Percentiles rank a stretch among this genome's conserved stretches.
Evolutionary conservation across 2,329 filamentous ascomycete genomes (phyloP).

Genomic region (Xenoacremonium recifei): DNA sequence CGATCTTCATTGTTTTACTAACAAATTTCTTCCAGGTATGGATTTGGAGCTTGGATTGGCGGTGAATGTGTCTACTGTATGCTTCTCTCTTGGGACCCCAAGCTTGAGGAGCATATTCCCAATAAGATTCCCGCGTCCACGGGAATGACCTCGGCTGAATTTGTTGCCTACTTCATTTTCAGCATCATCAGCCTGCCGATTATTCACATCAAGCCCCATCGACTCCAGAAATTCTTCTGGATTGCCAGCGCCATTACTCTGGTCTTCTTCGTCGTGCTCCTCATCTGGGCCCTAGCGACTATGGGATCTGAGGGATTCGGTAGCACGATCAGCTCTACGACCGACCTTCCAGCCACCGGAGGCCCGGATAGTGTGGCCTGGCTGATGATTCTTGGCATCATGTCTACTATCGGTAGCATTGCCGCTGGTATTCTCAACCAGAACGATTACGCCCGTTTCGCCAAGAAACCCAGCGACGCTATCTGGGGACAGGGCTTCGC

Average conservation of each 20-base stretch:
- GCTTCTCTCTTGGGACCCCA: constrained; percentile 44
- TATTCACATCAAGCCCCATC: constrained; percentile 44
- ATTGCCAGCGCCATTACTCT: constrained; percentile 38
- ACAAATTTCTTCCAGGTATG: constrained; percentile 31
- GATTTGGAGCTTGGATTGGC: constrained; percentile 46
- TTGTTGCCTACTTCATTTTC: constrained; percentile 44
- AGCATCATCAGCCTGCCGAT: constrained; percentile 41
- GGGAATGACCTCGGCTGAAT: constrained; percentile 43
- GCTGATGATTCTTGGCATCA: constrained; percentile 36
- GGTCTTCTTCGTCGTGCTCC: constrained; percentile 39
- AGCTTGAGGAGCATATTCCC: constrained; percentile 39
- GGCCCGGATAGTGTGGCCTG: constrained; percentile 32
- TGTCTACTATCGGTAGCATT: constrained; percentile 37
- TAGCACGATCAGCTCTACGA: constrained; percentile 25
- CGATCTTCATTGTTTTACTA: too few relatives aligned
- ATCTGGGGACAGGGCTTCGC: constrained; percentile 34
- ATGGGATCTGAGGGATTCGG: constrained; percentile 41
- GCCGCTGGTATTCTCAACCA: constrained; percentile 38
- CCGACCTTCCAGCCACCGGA: constrained; percentile 22
- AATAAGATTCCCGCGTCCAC: constrained; percentile 40
- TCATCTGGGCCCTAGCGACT: constrained; percentile 44
- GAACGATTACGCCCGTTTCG: constrained; percentile 37
- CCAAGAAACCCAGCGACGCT: constrained; percentile 30
- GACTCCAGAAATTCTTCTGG: constrained; percentile 41
- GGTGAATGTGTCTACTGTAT: constrained; percentile 46